Percentiles rank a stretch among this genome's conserved stretches.
These are phyloP conservation scores for Poa pratensis DNA, from an alignment of 176 grass and related monocot genomes.

Conservation along the genomic window DNA sequence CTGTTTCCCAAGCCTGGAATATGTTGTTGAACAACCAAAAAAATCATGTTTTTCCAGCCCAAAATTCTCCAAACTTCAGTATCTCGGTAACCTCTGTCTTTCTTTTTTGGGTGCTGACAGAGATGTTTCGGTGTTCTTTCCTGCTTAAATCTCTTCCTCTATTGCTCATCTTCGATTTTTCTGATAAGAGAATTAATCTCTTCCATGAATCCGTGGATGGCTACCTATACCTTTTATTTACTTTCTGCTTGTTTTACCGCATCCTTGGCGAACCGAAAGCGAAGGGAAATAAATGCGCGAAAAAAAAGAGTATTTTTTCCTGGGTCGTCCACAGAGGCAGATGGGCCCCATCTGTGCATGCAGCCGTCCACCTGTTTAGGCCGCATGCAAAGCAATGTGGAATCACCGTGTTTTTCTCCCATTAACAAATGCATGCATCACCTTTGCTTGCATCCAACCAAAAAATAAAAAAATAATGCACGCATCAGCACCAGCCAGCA, in stretches of 20 bases:
- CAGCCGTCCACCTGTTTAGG: conserved; percentile 48
- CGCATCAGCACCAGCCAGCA: conserved; percentile 11
- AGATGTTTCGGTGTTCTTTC: neutral
- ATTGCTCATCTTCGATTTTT: conserved; percentile 18
- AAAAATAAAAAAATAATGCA: conserved; percentile 4
- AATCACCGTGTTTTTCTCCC: conserved; percentile 36
- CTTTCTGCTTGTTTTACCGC: conserved; percentile 42
- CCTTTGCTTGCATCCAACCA: conserved; percentile 24
- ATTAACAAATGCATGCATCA: conserved; percentile 53
- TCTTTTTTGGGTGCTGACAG: neutral
- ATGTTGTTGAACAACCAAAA: neutral
- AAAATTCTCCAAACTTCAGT: neutral
- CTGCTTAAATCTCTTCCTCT: neutral
- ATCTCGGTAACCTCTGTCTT: neutral
- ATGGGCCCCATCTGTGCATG: conserved; percentile 48
- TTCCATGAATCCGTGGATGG: conserved; percentile 46
- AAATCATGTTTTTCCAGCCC: neutral
- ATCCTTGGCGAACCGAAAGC: conserved; percentile 48
- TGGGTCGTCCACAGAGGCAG: neutral
- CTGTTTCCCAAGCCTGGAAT: neutral
- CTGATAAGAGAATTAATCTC: conserved; percentile 34
- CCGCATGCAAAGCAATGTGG: conserved; percentile 55
- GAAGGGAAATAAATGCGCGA: conserved; percentile 54
- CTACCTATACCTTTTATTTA: conserved; percentile 29
- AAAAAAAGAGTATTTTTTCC: conserved; percentile 42